These are phyloP conservation scores for Daldinia decipiens DNA, from an alignment of 495 filamentous ascomycete genomes.

Conservation along the genomic window DNA sequence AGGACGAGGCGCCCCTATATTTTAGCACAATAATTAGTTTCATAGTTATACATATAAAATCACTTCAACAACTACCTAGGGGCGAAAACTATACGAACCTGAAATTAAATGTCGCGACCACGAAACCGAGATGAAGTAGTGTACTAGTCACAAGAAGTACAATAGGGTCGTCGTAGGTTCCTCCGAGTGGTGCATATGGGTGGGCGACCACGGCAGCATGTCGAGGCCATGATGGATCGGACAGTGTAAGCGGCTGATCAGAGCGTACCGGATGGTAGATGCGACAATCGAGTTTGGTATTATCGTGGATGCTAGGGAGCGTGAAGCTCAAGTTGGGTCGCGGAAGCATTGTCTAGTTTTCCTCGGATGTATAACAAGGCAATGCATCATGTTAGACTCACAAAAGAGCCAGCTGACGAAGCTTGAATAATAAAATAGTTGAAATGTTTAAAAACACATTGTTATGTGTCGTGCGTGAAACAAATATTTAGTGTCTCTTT, in stretches of 20 bases:
- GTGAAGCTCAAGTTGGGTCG: constrained; percentile 75
- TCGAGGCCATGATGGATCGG: constrained; percentile 50
- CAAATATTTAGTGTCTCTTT: neutral
- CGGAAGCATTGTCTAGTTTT: constrained; percentile 51
- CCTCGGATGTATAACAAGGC: constrained; percentile 6
- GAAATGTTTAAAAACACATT: neutral
- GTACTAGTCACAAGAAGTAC: constrained; percentile 71
- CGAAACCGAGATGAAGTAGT: constrained; percentile 72
- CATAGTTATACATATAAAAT: neutral
- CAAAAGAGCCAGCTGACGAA: constrained; percentile 5
- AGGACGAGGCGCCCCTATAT: constrained; percentile 79
- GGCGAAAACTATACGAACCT: constrained; percentile 63
- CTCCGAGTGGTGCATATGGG: constrained; percentile 89
- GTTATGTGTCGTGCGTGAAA: neutral
- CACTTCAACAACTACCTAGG: neutral
- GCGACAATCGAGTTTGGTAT: constrained; percentile 76
- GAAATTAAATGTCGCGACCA: constrained; percentile 94
- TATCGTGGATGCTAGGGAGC: constrained; percentile 86
- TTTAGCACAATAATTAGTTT: constrained; percentile 22
- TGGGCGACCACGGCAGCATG: constrained; percentile 85
- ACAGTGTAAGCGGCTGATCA: constrained; percentile 37
- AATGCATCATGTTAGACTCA: constrained; percentile 35
- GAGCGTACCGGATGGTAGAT: constrained; percentile 73
- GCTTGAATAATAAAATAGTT: neutral
- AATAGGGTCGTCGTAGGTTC: constrained; percentile 83